phyloP scores from a whole-genome alignment of 2,329 filamentous ascomycete genomes.

The Sphaerulina vaccinii region DNA sequence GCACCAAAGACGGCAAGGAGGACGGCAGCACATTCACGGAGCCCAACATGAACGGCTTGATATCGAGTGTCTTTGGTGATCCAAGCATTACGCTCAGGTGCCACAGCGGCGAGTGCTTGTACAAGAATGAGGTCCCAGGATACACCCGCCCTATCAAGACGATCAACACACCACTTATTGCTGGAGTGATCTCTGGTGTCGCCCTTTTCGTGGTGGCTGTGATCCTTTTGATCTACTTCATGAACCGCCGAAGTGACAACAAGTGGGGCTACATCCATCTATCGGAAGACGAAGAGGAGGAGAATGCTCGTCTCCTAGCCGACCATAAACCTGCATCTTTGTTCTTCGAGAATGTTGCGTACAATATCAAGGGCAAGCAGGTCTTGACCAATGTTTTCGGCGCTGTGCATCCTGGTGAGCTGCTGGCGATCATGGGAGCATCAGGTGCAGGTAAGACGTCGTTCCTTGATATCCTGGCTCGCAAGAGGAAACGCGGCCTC shows the following conservation, averaged over 20 bases:
- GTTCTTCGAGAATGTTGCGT: conserved; percentile 84
- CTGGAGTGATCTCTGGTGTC: conserved; percentile 82
- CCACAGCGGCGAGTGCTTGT: conserved; percentile 84
- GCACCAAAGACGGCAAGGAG: conserved; percentile 56
- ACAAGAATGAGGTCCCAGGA: conserved; percentile 88
- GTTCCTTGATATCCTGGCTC: conserved; percentile 90
- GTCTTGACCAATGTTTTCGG: conserved; percentile 81
- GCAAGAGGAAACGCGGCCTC: conserved; percentile 90
- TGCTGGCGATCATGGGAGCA: conserved; percentile 96
- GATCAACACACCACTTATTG: conserved; percentile 96
- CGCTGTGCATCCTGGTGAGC: conserved; percentile 88
- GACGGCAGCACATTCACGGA: conserved; percentile 84
- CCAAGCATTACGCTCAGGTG: conserved; percentile 82
- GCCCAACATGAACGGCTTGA: conserved; percentile 87
- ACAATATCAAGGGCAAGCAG: conserved; percentile 80
- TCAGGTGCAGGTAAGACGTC: conserved; percentile 97
- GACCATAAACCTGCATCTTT: conserved; percentile 90
- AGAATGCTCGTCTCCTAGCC: conserved; percentile 79
- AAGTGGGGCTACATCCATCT: conserved; percentile 71
- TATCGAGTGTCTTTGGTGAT: conserved; percentile 86
- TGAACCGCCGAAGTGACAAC: conserved; percentile 68
- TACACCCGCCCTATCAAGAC: conserved; percentile 85
- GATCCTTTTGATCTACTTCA: conserved; percentile 81
- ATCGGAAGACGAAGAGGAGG: conserved; percentile 78
- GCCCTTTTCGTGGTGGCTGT: conserved; percentile 86